Base-by-base conservation (phyloP, 2,329 filamentous ascomycete species). In the Ascochyta koolunga region DNA sequence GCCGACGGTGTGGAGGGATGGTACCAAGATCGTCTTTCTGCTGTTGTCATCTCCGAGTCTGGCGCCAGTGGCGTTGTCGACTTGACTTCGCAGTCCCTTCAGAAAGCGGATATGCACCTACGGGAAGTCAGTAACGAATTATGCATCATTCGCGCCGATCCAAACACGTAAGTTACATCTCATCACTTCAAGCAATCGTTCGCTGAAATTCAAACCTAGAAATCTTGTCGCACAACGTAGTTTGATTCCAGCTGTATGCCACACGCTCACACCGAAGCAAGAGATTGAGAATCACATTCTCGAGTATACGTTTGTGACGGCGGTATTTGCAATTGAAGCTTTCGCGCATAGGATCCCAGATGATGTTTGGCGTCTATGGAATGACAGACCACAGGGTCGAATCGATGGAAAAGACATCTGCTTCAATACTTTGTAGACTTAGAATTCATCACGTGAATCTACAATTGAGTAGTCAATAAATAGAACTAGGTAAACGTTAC, bases 81-180 rank as follows among this genome's bases (percentile, higher is more conserved):
- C 24, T 27, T 64, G 40, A 64, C 54, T 1, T 19, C 35, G 0
- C 24, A 32, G 3, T 60, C 59, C 19, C n/a, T 24, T 13, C 10
- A 19, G 13, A 44, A 32, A 5, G 6, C 3, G 7, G 7, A 21
- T 7, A 36, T 36, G 33, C 10, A 3, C 7, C 7, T 4, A 1
- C 2, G 4, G 6, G 25, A 32, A 19, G 18, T 21, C 11, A 21
- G n/a, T 13, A 38, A 41, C 5, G 22, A 38, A 18, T 21, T 19
- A 10, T 38, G 8, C 0, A 54, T 59, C 22, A 57, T 65, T 27
- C 50, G 56, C 5, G 60, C 62, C 4, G 60, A 65, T 43, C 62
- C 62, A 13, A 65, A 65, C 33, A 65, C 62, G 62, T 62, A 47
- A 56, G 61, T 56, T 11, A 27, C 8, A 16, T 6, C 2, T 10